Base-by-base conservation (phyloP, 2,329 filamentous ascomycete genomes). In the Blumeria hordei region DNA sequence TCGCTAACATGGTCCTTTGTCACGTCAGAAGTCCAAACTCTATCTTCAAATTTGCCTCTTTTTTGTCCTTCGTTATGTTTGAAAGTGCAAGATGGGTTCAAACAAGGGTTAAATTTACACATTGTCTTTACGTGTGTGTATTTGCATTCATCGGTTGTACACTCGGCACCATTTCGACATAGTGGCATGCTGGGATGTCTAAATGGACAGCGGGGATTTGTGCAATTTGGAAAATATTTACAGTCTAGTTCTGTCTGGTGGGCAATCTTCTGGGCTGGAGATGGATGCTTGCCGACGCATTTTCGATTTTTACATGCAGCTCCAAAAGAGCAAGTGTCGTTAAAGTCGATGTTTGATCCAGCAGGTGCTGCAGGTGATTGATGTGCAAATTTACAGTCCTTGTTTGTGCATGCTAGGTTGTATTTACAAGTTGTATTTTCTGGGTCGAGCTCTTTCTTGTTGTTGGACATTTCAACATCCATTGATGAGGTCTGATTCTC, bases 261-360 rank as follows among this genome's bases (percentile, higher is more conserved):
- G 32, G 81, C 80, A 54, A 77, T 71, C 66, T 80, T 85, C 61
- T 84, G 77, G 6, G 90, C 88, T 1, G 92, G 92, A 6, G 88
- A 95, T 2, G 92, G 92, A 67, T 98, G 92, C 57, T 87, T 85
- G 34, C 77, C 88, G 8, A 84, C 85, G 65, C 92, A 98, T 70
- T 96, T 96, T 63, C 79, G 76, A 73, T 96, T 98, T 70, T 92
- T 94, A 78, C 92, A 98, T 8, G 88, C 88, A 1, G 80, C 87
- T 18, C 88, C 90, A 62, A 85, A 96, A 16, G 76, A 76, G 71
- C 92, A 98, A 16, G 76, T 73, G 63, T 94, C 87, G 57, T 74
- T 77, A 60, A 88, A 74, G 66, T 96, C 92, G 56, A 96, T 74
- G 0, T 80, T 75, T 1, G 76, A 77, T 33, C 83, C 85, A 1